Percentiles rank a stretch among this genome's conserved stretches.
phyloP scores from a whole-genome alignment of 2,329 filamentous ascomycete species.

The Trichoderma harzianum region DNA sequence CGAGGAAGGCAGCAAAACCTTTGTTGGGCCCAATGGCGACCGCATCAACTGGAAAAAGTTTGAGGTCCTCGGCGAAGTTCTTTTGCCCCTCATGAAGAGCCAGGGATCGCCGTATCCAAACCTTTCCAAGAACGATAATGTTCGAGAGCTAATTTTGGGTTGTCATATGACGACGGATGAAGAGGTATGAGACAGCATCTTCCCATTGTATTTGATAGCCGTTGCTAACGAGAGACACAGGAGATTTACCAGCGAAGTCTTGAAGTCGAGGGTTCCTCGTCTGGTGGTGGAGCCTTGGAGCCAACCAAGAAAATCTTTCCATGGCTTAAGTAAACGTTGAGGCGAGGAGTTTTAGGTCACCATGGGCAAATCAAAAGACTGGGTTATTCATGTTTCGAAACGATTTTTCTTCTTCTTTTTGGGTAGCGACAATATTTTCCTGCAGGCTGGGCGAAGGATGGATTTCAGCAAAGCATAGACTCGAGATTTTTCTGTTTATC shows the following conservation, averaged over 20 bases:
- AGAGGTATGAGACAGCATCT: constrained; percentile 60
- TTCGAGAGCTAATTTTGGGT: constrained; percentile 74
- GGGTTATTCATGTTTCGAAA: constrained; percentile 12
- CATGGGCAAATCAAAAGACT: constrained; percentile 16
- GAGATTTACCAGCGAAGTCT: constrained; percentile 63
- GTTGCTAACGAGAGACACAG: constrained; percentile 37
- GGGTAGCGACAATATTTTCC: constrained; percentile 9
- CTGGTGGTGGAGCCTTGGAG: constrained; percentile 41
- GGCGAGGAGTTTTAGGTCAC: constrained; percentile 28
- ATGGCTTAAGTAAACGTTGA: constrained; percentile 53
- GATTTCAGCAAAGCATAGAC: constrained; percentile 17
- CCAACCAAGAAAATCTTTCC: constrained; percentile 62
- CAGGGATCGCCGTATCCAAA: constrained; percentile 80
- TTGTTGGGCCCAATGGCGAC: constrained; percentile 68
- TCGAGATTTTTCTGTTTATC: constrained; percentile 2
- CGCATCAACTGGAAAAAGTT: constrained; percentile 98
- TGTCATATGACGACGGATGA: constrained; percentile 80
- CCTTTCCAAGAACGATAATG: constrained; percentile 64
- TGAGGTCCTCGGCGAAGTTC: constrained; percentile 88
- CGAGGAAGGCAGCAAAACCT: constrained; percentile 87
- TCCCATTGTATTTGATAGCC: not conserved
- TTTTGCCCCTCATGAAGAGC: constrained; percentile 86
- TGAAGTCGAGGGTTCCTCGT: constrained; percentile 52
- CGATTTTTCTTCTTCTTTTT: not conserved
- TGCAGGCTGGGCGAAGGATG: constrained; percentile 18